Percentiles rank a stretch among this genome's conserved stretches.
phyloP scores from a whole-genome alignment of 352 stramenopile genomes.

The Lagenidium sp. region DNA sequence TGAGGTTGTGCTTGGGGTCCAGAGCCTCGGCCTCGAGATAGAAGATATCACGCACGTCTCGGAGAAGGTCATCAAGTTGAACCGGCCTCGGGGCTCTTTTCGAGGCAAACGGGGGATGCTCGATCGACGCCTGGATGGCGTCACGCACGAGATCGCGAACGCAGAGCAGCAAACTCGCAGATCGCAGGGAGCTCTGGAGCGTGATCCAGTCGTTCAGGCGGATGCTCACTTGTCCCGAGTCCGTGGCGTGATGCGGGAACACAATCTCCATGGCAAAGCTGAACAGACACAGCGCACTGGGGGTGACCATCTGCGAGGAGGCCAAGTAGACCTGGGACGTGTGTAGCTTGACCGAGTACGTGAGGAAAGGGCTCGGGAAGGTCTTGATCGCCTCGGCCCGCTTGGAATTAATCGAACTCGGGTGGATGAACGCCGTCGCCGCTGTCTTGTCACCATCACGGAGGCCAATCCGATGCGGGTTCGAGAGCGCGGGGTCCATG shows the following conservation, averaged over 20 bases:
- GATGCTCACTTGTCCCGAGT: conserved; percentile 28
- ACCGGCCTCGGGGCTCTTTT: no score
- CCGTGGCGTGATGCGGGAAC: conserved; percentile 21
- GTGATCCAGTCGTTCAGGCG: conserved; percentile 66
- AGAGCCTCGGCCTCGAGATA: no score
- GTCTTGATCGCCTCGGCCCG: not conserved
- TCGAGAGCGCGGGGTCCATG: conserved; percentile 31
- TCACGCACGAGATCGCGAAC: not conserved
- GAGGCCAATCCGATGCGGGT: conserved; percentile 3
- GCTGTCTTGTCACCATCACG: conserved; percentile 30
- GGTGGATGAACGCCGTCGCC: conserved; percentile 49
- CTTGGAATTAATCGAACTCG: conserved; percentile 71
- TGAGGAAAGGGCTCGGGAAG: conserved; percentile 59
- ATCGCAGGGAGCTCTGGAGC: conserved; percentile 49
- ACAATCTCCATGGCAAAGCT: conserved; percentile 52
- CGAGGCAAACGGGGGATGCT: no score
- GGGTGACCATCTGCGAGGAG: conserved; percentile 52
- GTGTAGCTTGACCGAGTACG: conserved; percentile 73
- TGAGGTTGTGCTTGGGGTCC: not conserved
- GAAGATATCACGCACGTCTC: no score
- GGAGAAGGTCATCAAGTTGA: no score
- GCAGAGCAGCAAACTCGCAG: conserved; percentile 35
- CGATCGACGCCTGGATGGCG: no score
- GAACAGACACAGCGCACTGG: conserved; percentile 57
- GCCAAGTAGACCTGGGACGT: conserved; percentile 80